A percentile compares a stretch with the other conserved stretches of the same genome.
phyloP scores from a whole-genome alignment of 352 stramenopile genomes.

The Pythium sukuiense region DNA sequence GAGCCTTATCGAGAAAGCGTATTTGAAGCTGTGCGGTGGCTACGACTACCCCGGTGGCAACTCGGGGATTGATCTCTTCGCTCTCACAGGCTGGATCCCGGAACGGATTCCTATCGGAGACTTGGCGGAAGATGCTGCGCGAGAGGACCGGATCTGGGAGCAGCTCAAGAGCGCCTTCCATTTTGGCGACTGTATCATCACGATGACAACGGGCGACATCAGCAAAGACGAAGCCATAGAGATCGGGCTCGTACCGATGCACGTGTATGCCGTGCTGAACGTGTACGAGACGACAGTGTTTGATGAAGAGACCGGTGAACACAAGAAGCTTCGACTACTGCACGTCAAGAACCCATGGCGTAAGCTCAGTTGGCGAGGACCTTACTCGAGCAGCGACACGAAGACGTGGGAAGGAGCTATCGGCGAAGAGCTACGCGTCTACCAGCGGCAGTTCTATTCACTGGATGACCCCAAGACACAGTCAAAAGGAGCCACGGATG shows the following conservation, averaged over 20 bases:
- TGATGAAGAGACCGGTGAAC: conserved; percentile 12
- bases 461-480: conserved; percentile 18
- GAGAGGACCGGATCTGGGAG: conserved; percentile 78
- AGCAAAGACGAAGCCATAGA: conserved; percentile 57
- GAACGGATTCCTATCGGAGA: conserved; percentile 86
- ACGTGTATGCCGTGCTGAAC: conserved; percentile 96
- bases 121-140: conserved; percentile 25
- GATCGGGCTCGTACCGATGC: conserved; percentile 93
- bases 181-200: conserved; percentile 97
- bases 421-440: conserved; percentile 56
- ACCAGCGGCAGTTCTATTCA: conserved; percentile 56
- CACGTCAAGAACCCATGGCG: conserved; percentile 97
- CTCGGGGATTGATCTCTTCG: conserved; percentile 97
- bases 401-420: conserved; percentile 52
- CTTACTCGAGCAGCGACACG: conserved; percentile 74
- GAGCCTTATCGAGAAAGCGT: conserved; percentile 98
- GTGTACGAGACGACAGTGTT: conserved; percentile 78
- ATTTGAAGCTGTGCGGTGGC: conserved; percentile 96
- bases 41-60: conserved; percentile 98
- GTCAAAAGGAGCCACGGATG: conserved; percentile 49
- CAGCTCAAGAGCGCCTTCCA: conserved; percentile 92
- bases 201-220: conserved; percentile 92
- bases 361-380: conserved; percentile 82
- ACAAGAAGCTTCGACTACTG: conserved; percentile 74
- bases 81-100: conserved; percentile 98